Evolutionary conservation across 2,329 filamentous ascomycete species (phyloP).

Genomic region (Ceratocystis cubensis): DNA sequence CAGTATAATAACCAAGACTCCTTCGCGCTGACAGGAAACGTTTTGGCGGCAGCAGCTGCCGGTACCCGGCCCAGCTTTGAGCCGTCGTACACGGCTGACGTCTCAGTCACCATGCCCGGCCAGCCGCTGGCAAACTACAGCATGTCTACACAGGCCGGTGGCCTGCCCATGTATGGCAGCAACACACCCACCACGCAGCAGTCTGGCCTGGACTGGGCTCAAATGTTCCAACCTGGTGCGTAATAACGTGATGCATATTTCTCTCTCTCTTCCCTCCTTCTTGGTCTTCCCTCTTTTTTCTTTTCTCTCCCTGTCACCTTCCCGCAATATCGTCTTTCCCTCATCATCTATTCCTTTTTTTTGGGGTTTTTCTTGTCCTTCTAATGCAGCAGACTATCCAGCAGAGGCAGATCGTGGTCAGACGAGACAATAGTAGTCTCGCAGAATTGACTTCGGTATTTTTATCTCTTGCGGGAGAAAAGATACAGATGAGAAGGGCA

Average conservation of each 20-base stretch:
- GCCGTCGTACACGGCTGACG: conserved; percentile 46
- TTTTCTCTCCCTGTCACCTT: conserved; percentile 19
- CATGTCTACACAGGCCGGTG: conserved; percentile 44
- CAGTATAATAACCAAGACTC: conserved; percentile 11
- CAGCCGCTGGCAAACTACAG: conserved; percentile 52
- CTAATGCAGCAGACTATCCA: not conserved
- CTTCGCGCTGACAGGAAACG: conserved; percentile 29
- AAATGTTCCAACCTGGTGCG: conserved; percentile 65
- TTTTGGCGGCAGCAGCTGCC: conserved; percentile 38
- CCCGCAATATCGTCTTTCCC: too few species aligned
- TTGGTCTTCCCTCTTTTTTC: conserved; percentile 24
- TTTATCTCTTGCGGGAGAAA: not conserved
- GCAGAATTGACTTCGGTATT: not conserved
- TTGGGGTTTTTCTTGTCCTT: conserved; percentile 8
- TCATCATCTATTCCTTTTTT: not conserved
- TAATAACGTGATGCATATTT: conserved; percentile 31
- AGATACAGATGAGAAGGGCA: not conserved
- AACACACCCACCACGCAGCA: conserved; percentile 49
- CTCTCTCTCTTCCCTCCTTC: conserved; percentile 17
- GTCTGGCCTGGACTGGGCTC: conserved; percentile 59
- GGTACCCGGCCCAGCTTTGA: conserved; percentile 34
- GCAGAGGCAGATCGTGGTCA: conserved; percentile 4
- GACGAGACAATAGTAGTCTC: not conserved
- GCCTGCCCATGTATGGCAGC: conserved; percentile 50
- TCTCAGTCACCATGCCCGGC: conserved; percentile 50